Percentiles rank a stretch among this genome's conserved stretches.
Evolutionary conservation across 495 filamentous ascomycete genomes (phyloP).

Genomic region (Tuber magnatum): DNA sequence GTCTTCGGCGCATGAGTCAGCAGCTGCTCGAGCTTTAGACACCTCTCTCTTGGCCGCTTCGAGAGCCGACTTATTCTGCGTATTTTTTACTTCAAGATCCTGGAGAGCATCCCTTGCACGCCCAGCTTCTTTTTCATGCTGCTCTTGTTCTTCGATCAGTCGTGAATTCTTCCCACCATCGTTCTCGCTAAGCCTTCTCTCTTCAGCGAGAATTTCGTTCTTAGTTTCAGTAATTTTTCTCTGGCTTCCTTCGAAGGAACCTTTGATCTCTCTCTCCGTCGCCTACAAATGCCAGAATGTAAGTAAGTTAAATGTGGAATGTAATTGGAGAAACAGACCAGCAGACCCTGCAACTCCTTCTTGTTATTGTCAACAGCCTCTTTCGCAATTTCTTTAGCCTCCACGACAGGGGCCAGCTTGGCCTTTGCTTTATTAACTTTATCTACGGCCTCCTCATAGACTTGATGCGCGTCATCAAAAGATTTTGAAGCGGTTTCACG

Average conservation of each 20-base stretch:
- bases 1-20: conserved; percentile 44
- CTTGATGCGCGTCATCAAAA: conserved; percentile 35
- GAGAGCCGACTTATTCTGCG: conserved; percentile 39
- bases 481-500: conserved; percentile 31
- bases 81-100: conserved; percentile 32
- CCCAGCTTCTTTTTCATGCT: conserved; percentile 42
- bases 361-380: conserved; percentile 44
- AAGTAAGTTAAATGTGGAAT: conserved; percentile 11
- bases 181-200: conserved; percentile 47
- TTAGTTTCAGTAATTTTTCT: conserved; percentile 44
- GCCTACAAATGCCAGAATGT: conserved; percentile 42
- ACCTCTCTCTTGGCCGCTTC: conserved; percentile 34
- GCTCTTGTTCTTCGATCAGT: conserved; percentile 46
- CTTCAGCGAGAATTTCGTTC: conserved; percentile 46
- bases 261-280: conserved; percentile 50
- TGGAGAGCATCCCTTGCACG: conserved; percentile 41
- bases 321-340: conserved; percentile 42
- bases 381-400: conserved; percentile 45
- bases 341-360: conserved; percentile 45
- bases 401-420: conserved; percentile 40
- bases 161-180: conserved; percentile 52
- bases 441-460: conserved; percentile 23
- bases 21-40: conserved; percentile 42
- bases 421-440: conserved; percentile 24
- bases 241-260: conserved; percentile 46